phyloP scores from a whole-genome alignment of 2,329 filamentous ascomycete genomes.

The Ophiostoma tasmaniense region DNA sequence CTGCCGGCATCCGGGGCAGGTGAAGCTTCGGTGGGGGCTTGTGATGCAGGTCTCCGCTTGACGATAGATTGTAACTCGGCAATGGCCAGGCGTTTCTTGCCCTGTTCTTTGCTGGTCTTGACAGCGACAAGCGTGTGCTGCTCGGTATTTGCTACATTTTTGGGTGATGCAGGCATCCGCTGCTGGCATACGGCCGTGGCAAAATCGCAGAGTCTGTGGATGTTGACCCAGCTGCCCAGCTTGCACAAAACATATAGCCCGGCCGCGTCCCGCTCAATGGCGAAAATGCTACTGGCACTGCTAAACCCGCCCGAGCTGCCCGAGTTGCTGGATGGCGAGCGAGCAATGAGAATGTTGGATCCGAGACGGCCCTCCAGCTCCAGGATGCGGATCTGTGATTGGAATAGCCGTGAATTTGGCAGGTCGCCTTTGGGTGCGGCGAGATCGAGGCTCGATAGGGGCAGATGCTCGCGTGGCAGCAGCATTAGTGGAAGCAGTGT shows the following conservation, averaged over 20 bases:
- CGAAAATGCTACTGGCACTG: conserved; percentile 40
- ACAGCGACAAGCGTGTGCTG: conserved; percentile 34
- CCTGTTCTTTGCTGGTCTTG: conserved; percentile 40
- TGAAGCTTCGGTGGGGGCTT: neutral
- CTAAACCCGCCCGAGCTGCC: conserved; percentile 14
- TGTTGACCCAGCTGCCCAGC: conserved; percentile 57
- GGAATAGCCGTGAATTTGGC: conserved; percentile 47
- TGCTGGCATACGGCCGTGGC: conserved; percentile 40
- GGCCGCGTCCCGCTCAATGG: conserved; percentile 54
- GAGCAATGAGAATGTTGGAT: conserved; percentile 52
- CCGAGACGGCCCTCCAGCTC: conserved; percentile 55
- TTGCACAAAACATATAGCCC: conserved; percentile 60
- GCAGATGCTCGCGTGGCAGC: conserved; percentile 50
- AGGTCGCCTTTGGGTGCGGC: conserved; percentile 43
- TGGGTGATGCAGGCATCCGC: conserved; percentile 21
- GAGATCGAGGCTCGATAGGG: conserved; percentile 55
- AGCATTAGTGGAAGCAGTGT: conserved; percentile 54
- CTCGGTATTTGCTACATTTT: conserved; percentile 12
- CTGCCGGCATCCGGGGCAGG: neutral
- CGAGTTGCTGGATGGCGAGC: conserved; percentile 40
- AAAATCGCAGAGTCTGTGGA: conserved; percentile 42
- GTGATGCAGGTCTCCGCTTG: conserved; percentile 30
- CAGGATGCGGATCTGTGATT: conserved; percentile 53
- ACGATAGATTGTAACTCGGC: conserved; percentile 56
- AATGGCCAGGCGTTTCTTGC: conserved; percentile 51